Evolutionary conservation across 345 rosid genomes (phyloP).

Genomic region (Corchorus capsularis): DNA sequence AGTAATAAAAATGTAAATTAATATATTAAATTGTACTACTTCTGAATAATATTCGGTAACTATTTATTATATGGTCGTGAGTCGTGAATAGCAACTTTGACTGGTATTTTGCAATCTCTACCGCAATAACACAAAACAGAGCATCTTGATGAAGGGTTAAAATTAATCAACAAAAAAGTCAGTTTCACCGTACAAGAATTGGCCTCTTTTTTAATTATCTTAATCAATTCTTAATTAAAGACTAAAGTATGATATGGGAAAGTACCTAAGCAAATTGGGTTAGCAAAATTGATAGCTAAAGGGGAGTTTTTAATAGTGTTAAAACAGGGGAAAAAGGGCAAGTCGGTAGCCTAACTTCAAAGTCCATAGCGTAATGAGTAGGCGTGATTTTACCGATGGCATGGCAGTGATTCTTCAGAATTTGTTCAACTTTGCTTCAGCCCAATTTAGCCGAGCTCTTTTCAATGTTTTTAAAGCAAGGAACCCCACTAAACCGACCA

Average conservation of each 20-base stretch:
- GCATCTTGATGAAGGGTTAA: neutral
- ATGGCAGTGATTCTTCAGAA: neutral
- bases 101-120: conserved; percentile 10
- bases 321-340: neutral
- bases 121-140: neutral
- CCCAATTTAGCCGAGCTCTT: neutral
- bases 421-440: neutral
- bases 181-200: neutral
- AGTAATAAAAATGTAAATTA: neutral
- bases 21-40: neutral
- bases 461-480: neutral
- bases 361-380: conserved; percentile 8
- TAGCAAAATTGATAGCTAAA: neutral
- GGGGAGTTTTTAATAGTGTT: neutral
- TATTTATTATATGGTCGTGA: neutral
- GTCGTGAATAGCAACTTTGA: conserved; percentile 1
- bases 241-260: neutral
- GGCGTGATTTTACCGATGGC: conserved; percentile 10
- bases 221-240: neutral
- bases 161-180: neutral
- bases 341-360: conserved; percentile 13
- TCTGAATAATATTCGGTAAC: neutral
- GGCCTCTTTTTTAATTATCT: neutral
- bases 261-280: neutral
- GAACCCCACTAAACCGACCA: neutral